Percentiles rank a stretch among this genome's conserved stretches.
These are phyloP conservation scores for Chalaropsis ovoidea DNA, from an alignment of 2,329 filamentous ascomycete species.

Conservation along the genomic window DNA sequence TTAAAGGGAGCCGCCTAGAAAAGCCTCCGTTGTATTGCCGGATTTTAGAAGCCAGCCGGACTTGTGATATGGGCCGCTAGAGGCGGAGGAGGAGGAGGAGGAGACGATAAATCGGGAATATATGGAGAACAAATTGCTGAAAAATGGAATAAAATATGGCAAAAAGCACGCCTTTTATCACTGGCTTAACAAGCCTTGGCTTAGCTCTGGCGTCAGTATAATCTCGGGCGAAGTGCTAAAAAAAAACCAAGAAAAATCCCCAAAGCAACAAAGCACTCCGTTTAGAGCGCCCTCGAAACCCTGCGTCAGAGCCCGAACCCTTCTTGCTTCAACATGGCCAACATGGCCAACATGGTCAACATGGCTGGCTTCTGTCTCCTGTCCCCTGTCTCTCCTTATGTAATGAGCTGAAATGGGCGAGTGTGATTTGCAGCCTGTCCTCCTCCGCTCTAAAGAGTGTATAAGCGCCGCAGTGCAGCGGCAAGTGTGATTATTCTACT, in stretches of 20 bases:
- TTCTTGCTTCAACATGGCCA: too few species aligned
- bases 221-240: not conserved
- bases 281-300: too few species aligned
- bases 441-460: not conserved
- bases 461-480: not conserved
- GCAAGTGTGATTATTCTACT: too few species aligned
- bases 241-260: not conserved
- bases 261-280: not conserved
- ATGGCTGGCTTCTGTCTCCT: too few species aligned
- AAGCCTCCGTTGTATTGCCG: conserved; percentile 3
- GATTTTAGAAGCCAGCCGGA: not conserved
- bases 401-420: not conserved
- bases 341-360: too few species aligned
- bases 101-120: not conserved
- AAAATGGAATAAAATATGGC: not conserved
- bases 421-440: not conserved
- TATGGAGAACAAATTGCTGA: not conserved
- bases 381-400: not conserved
- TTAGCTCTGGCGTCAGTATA: not conserved
- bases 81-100: not conserved
- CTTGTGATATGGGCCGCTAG: not conserved
- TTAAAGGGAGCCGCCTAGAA: not conserved
- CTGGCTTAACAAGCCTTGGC: not conserved
- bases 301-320: too few species aligned
- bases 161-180: too few species aligned